Percentiles rank a stretch among this genome's conserved stretches.
These are phyloP conservation scores for Rhododendron griersonianum DNA, from an alignment of 148 eudicot species.

Conservation along the genomic window DNA sequence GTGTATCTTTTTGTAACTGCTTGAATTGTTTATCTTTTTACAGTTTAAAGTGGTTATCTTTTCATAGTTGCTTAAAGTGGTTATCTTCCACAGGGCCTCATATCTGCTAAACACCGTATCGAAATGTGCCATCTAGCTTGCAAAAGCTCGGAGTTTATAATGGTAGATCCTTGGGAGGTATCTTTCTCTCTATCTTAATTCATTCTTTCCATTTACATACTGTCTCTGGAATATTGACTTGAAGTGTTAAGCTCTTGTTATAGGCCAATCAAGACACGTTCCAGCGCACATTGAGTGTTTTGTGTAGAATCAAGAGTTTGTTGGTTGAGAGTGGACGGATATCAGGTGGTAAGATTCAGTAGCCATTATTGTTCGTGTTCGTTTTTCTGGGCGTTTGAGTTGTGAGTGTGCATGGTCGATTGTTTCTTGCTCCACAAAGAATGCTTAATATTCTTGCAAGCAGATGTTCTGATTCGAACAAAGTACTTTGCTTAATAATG, in stretches of 20 bases:
- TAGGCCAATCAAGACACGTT: conserved; percentile 43
- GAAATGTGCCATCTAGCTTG: conserved; percentile 82
- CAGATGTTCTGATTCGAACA: too few species aligned
- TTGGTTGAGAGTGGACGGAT: conserved; percentile 33
- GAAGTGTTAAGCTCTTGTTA: conserved; percentile 4
- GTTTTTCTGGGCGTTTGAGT: background rate
- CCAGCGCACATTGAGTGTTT: conserved; percentile 77
- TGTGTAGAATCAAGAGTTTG: conserved; percentile 61
- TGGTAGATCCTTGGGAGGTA: conserved; percentile 99
- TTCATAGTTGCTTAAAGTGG: background rate
- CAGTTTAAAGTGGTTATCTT: conserved; percentile 2
- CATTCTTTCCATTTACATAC: background rate
- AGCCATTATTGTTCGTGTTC: background rate
- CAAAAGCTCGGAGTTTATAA: conserved; percentile 67
- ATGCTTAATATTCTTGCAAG: too few species aligned
- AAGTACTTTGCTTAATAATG: background rate
- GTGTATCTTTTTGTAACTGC: conserved; percentile 23
- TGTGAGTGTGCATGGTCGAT: too few species aligned
- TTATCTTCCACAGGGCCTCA: conserved; percentile 49
- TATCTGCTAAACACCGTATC: conserved; percentile 71
- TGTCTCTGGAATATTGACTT: background rate
- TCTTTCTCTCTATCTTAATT: conserved; percentile 11
- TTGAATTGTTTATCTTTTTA: background rate
- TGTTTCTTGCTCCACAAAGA: too few species aligned
- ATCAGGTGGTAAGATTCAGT: conserved; percentile 39